These are phyloP conservation scores for Thelephora ganbajun DNA, from an alignment of 768 basidiomycete genomes.

Conservation along the genomic window DNA sequence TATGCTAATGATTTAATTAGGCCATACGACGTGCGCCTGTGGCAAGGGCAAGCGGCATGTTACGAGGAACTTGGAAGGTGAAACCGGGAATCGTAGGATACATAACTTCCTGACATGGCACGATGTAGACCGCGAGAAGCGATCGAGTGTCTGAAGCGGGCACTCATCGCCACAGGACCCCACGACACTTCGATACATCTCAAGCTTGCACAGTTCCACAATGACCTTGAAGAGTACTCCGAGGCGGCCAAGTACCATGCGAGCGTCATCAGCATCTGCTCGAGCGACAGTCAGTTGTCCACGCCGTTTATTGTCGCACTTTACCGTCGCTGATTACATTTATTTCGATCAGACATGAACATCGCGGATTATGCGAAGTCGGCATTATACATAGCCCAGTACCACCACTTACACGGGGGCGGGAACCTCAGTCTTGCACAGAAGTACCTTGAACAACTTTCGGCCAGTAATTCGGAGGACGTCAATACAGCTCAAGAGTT, in stretches of 20 bases:
- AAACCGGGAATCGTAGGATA: conserved; percentile 9
- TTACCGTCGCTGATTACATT: background rate
- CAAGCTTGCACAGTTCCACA: conserved; percentile 62
- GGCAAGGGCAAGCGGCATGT: conserved; percentile 89
- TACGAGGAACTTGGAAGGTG: conserved; percentile 87
- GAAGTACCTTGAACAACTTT: conserved; percentile 60
- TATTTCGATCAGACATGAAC: conserved; percentile 34
- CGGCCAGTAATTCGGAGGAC: conserved; percentile 71
- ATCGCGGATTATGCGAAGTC: conserved; percentile 74
- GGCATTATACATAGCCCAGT: conserved; percentile 72
- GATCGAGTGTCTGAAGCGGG: conserved; percentile 82
- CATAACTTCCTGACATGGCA: background rate
- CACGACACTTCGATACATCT: conserved; percentile 61
- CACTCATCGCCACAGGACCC: conserved; percentile 68
- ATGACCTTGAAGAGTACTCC: conserved; percentile 45
- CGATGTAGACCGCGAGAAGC: conserved; percentile 64
- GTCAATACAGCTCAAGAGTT: conserved; percentile 60
- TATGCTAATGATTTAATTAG: conserved; percentile 23
- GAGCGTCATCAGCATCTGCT: conserved; percentile 61
- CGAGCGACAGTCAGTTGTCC: conserved; percentile 36
- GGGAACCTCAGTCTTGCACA: conserved; percentile 60
- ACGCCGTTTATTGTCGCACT: background rate
- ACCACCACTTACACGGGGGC: conserved; percentile 48
- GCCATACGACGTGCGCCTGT: conserved; percentile 91
- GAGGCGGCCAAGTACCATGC: conserved; percentile 74